These are phyloP conservation scores for Lactarius trivialis DNA, from an alignment of 768 basidiomycete species.

Conservation along the genomic window DNA sequence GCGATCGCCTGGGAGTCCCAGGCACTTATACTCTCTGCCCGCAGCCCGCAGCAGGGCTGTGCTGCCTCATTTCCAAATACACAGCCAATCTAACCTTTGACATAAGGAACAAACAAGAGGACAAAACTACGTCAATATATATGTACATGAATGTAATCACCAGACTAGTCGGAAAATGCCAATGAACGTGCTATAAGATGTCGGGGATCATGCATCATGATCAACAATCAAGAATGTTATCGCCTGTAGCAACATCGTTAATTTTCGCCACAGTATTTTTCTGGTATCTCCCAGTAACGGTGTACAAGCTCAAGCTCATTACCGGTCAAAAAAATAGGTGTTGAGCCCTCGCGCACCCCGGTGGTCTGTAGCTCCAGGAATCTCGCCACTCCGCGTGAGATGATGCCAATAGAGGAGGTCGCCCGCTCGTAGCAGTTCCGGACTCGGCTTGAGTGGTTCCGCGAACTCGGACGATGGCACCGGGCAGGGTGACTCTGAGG, in stretches of 20 bases:
- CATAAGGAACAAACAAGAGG: background rate
- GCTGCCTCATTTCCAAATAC: background rate
- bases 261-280: background rate
- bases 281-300: background rate
- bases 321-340: conserved; percentile 14
- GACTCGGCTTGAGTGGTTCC: conserved; percentile 31
- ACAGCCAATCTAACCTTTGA: background rate
- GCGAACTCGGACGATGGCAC: conserved; percentile 29
- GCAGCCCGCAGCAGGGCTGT: background rate
- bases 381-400: conserved; percentile 62
- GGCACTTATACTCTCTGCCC: background rate
- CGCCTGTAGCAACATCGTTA: background rate
- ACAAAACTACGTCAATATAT: conserved; percentile 1
- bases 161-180: background rate
- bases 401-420: conserved; percentile 75
- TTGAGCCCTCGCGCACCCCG: conserved; percentile 40
- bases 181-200: background rate
- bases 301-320: background rate
- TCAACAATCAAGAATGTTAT: background rate
- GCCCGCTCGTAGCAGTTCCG: conserved; percentile 42
- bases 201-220: background rate
- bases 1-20: background rate
- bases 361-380: conserved; percentile 61
- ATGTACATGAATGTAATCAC: background rate
- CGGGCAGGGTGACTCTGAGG: conserved; percentile 20